Conservation (phyloP, 345 rosid species). For the Melastoma malabathricum region DNA sequence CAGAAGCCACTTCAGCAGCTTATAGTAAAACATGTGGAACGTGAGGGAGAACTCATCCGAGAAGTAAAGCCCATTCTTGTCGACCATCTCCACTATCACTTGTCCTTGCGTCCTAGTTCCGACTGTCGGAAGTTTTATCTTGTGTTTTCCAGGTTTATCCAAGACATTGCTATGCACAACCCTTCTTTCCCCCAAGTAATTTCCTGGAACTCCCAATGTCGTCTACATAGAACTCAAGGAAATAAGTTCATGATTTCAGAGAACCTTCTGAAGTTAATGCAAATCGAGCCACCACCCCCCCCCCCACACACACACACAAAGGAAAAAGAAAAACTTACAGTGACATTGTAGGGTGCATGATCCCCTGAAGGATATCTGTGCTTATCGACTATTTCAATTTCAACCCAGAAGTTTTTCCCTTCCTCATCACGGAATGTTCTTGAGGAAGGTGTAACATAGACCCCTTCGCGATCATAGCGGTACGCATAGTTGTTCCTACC, state of each 20-base stretch:
- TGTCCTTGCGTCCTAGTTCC: conserved; percentile 90
- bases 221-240: conserved; percentile 36
- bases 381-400: conserved; percentile 80
- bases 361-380: conserved; percentile 81
- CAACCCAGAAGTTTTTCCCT: conserved; percentile 96
- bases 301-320: too few species aligned
- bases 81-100: conserved; percentile 89
- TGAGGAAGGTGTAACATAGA: conserved; percentile 67
- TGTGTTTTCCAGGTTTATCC: conserved; percentile 60
- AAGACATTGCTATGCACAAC: conserved; percentile 58
- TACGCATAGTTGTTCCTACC: conserved; percentile 82
- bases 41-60: conserved; percentile 93
- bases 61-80: conserved; percentile 83
- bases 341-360: conserved; percentile 88
- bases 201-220: conserved; percentile 82
- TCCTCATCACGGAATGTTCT: conserved; percentile 97
- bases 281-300: too few species aligned
- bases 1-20: conserved; percentile 91
- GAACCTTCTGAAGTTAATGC: background rate
- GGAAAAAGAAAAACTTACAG: conserved; percentile 39
- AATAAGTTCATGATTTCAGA: background rate
- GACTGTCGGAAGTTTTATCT: conserved; percentile 75
- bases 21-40: conserved; percentile 95
- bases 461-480: conserved; percentile 65
- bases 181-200: conserved; percentile 81